Percentiles rank a stretch among this genome's conserved stretches.
phyloP scores from a whole-genome alignment of 139 green algal species.

The Micromonas pusilla region DNA sequence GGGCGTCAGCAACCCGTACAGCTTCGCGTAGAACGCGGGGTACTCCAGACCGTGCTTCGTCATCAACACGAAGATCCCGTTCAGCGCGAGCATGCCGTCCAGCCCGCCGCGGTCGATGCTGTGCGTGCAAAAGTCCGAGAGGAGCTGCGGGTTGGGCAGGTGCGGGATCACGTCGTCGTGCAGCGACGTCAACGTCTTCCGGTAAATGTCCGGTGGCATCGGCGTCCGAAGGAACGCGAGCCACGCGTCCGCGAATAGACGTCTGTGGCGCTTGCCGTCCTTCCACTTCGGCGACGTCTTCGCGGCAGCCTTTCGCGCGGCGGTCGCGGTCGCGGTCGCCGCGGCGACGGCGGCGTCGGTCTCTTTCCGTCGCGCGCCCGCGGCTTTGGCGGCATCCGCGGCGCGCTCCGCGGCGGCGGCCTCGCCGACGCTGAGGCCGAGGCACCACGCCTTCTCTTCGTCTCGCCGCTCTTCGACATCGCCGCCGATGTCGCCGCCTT shows the following conservation, averaged over 20 bases:
- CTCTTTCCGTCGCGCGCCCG: not conserved
- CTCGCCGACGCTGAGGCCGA: not conserved
- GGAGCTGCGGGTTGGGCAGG: slow-evolving; percentile 62
- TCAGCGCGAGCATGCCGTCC: slow-evolving; percentile 81
- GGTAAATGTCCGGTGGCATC: slow-evolving; percentile 61
- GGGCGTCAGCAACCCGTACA: slow-evolving; percentile 39
- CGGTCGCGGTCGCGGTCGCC: not conserved
- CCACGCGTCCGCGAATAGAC: slow-evolving; percentile 59
- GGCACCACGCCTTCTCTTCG: not conserved
- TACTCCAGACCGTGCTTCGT: slow-evolving; percentile 82
- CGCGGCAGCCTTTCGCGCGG: not conserved
- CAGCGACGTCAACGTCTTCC: slow-evolving; percentile 58
- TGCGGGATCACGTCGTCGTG: slow-evolving; percentile 66
- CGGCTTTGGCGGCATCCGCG: no score
- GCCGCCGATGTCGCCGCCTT: not conserved
- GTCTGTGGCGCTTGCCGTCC: not conserved
- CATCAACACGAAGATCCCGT: slow-evolving; percentile 44
- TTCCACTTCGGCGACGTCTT: not conserved
- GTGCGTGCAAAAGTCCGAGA: slow-evolving; percentile 83
- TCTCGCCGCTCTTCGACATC: not conserved
- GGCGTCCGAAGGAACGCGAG: slow-evolving; percentile 62
- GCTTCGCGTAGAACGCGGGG: slow-evolving; percentile 46
- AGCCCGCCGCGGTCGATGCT: slow-evolving; percentile 66
- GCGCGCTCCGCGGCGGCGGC: not conserved
- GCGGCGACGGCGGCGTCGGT: not conserved